Evolutionary conservation across 495 filamentous ascomycete species (phyloP), one percentile per base, ranked within the genome.

Genomic region (Elasticomyces elasticus): DNA sequence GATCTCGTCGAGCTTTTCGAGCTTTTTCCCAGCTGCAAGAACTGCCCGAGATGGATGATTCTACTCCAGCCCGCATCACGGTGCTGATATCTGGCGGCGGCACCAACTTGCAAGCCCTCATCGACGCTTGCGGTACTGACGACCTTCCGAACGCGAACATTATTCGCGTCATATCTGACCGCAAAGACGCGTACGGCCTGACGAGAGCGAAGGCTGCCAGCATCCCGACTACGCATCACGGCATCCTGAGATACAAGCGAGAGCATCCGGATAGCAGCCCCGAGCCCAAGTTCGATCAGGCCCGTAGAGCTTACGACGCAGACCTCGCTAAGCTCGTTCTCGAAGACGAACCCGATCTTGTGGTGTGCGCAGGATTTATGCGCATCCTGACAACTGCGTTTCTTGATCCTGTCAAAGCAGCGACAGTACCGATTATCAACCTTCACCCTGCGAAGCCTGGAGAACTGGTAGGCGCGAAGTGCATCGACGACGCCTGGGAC

Each of bases 51-150:
- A n/a, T n/a, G n/a, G n/a, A n/a, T n/a, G n/a, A n/a, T n/a, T n/a
- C n/a, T n/a, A n/a, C 31, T 49, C 55, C 38, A 33, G 68, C 71
- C 37, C 73, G 72, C 27, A 66, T 83, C 41, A 79, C 80, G 35
- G 75, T 86, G 50, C 76, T 87, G 51, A 86, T 88, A 49, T 90
- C 83, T 52, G 90, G 86, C 64, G 81, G 76, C 59, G 91, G 91
- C 57, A 79, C 86, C 45, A 96, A 96, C 65, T 80, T 97, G 23
- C 89, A 94, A 73, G 89, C 89, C 28, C 76, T 95, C 35, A 92
- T 95, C 62, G 84, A 94, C 68, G 83, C 84, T 44, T 72, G 78
- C 43, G 67, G 70, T 28, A 67, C 73, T 17, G 9, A 71, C 20
- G 62, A 68, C 7, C 76, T 87, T 51, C 78, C 84, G 52, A 66